Evolutionary conservation across 176 grass and related monocot genomes (phyloP).

Genomic region (Aechmea fasciata): DNA sequence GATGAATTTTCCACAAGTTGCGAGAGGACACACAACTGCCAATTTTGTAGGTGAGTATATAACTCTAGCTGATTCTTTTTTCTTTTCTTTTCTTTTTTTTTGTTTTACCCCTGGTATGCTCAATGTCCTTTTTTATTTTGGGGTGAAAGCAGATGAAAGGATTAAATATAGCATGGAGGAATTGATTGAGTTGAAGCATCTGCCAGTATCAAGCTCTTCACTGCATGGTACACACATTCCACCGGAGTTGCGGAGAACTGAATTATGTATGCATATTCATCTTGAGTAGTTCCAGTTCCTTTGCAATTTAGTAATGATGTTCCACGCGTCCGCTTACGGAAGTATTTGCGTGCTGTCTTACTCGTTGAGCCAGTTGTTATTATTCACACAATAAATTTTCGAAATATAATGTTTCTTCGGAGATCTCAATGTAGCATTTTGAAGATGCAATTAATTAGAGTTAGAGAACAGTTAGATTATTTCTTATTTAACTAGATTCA

Average conservation of each 20-base stretch:
- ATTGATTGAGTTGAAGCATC: slow-evolving; percentile 48
- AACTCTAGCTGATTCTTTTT: not conserved
- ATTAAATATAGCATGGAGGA: slow-evolving; percentile 57
- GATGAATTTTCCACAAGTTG: slow-evolving; percentile 5
- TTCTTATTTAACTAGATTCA: too few relatives aligned
- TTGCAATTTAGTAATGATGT: not conserved
- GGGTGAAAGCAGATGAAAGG: slow-evolving; percentile 57
- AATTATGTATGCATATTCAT: slow-evolving; percentile 13
- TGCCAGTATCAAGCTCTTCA: slow-evolving; percentile 11
- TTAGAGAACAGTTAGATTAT: too few relatives aligned
- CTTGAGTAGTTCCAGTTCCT: not conserved
- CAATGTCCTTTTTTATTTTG: slow-evolving; percentile 9
- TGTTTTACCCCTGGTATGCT: not conserved
- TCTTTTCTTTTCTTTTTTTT: not conserved
- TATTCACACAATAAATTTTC: too few relatives aligned
- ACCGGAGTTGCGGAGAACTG: slow-evolving; percentile 25
- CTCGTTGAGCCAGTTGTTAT: not conserved
- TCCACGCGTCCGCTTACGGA: not conserved
- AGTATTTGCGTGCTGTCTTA: not conserved
- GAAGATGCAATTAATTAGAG: too few relatives aligned
- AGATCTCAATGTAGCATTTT: too few relatives aligned
- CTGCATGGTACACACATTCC: slow-evolving; percentile 24
- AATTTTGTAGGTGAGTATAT: slow-evolving; percentile 46
- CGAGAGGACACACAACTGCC: slow-evolving; percentile 14
- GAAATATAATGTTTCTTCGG: too few relatives aligned